Evolutionary conservation across 495 filamentous ascomycete genomes (phyloP).

Genomic region (Penicillium waksmanii): DNA sequence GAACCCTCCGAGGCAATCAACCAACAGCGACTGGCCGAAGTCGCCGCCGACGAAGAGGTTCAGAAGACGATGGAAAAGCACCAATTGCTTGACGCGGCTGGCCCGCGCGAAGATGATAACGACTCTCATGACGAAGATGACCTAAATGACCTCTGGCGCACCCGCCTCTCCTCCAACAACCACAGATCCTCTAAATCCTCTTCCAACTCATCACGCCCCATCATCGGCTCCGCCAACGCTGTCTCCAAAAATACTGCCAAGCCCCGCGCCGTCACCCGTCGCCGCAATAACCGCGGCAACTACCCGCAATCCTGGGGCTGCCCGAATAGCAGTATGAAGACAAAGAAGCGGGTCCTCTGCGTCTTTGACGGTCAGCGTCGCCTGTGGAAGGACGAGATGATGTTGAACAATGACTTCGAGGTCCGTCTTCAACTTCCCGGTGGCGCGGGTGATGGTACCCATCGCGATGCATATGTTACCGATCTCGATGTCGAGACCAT

Average conservation of each 20-base stretch:
- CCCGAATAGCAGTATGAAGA: conserved; percentile 86
- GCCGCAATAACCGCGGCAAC: conserved; percentile 84
- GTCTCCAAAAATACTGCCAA: conserved; percentile 46
- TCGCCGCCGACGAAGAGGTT: conserved; percentile 81
- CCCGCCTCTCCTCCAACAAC: conserved; percentile 53
- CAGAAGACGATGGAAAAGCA: conserved; percentile 84
- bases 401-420: conserved; percentile 94
- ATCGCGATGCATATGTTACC: conserved; percentile 73
- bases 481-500: conserved; percentile 93
- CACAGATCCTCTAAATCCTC: conserved; percentile 45
- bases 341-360: conserved; percentile 93
- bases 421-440: conserved; percentile 78
- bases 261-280: conserved; percentile 56
- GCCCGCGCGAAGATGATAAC: conserved; percentile 54
- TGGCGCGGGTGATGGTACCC: conserved; percentile 61
- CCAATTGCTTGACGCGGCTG: conserved; percentile 64
- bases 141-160: conserved; percentile 54
- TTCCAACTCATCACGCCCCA: conserved; percentile 44
- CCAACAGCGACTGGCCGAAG: conserved; percentile 78
- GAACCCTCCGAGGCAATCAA: conserved; percentile 97
- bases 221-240: conserved; percentile 55
- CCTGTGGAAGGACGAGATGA: conserved; percentile 98
- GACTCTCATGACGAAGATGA: conserved; percentile 68
- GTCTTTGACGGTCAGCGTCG: conserved; percentile 89
- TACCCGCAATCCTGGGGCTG: conserved; percentile 94